Evolutionary conservation across 2,329 filamentous ascomycete species (phyloP), one percentile per base, ranked within the genome.

Genomic region (Corniculantispora saksenae): DNA sequence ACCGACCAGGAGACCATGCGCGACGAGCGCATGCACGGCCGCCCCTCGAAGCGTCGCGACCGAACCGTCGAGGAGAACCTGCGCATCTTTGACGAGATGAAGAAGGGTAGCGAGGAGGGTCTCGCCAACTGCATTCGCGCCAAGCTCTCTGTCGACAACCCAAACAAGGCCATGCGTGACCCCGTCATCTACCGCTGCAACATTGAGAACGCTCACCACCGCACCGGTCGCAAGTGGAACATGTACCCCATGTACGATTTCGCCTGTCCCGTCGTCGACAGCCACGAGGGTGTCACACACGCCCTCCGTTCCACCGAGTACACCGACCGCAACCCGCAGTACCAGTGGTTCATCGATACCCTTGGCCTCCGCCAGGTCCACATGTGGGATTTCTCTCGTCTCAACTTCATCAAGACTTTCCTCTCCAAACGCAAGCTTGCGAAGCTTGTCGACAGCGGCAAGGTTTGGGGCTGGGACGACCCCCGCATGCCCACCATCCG

Each of bases 141-240:
- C 65, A 97, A 96, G 84, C 92, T 98, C 72, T 94, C 92, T 1
- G 87, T 91, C 71, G 92, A 97, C 77, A 91, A 95, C 80, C 91
- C 91, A 69, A 98, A 99, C 83, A 97, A 97, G 80, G 93, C 95
- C 62, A 89, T 98, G 86, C 87, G 95, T 69, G 95, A 99, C 78
- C 95, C 95, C 17, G 94, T 98, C 78, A 96, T 98, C 77, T 98
- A 97, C 84, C 89, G 95, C 70, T 55, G 93, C 72, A 97, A 97
- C 76, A 72, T 82, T 67, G 83, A 84, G 65, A 81, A 82, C 54
- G 71, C 83, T 21, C 91, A 94, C 77, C 91, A 94, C 81, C 88
- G 92, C 71, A 94, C 92, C 2, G 91, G 91, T 38, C 85, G 82
- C 64, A 87, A 84, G 67, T 94, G 91, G 90, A 94, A 94, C 80